Percentiles rank a stretch among this genome's conserved stretches.
Conservation (phyloP, 192 early-diverging fungal species). For the Backusella australiensis region DNA sequence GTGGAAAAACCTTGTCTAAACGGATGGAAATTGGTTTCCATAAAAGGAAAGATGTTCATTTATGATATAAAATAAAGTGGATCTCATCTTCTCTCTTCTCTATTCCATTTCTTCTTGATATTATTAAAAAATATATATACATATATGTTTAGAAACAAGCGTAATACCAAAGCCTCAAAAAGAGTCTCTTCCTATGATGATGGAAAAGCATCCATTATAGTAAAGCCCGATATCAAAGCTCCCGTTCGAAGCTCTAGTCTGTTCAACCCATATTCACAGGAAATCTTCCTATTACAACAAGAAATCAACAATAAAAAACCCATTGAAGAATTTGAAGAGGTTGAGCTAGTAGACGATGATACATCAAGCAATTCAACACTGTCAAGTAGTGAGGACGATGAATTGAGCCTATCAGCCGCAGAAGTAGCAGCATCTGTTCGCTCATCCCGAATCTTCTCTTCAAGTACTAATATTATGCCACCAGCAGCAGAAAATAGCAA, state of each 20-base stretch:
- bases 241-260: constrained; percentile 2
- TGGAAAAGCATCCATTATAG: background rate
- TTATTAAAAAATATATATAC: no score
- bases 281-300: background rate
- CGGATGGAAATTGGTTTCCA: background rate
- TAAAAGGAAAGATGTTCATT: background rate
- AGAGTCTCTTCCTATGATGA: background rate
- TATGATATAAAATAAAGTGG: background rate
- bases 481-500: background rate
- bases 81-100: background rate
- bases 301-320: background rate
- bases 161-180: background rate
- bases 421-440: background rate
- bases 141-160: background rate
- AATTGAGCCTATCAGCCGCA: background rate
- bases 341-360: background rate
- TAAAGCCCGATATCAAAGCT: background rate
- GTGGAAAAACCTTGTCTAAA: background rate
- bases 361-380: background rate
- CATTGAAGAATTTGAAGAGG: background rate
- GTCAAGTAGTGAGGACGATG: background rate
- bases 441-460: background rate
- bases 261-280: background rate
- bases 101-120: background rate
- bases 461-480: background rate